phyloP scores from a whole-genome alignment of 208 protist genomes.

The Trypanosoma theileri region DNA sequence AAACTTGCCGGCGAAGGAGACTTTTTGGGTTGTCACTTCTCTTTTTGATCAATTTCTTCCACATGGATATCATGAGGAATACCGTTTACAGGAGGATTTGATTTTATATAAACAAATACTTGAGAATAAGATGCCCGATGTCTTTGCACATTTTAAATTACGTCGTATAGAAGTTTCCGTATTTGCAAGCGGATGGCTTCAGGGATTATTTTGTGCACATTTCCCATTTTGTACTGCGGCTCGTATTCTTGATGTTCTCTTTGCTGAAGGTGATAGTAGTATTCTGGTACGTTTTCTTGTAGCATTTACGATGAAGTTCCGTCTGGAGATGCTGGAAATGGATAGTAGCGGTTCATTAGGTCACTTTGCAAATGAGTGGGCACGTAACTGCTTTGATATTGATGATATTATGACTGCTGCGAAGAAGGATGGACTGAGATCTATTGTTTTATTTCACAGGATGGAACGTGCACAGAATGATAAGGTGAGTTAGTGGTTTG shows the following conservation, averaged over 20 bases:
- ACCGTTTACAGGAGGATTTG: constrained; percentile 21
- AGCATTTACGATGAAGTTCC: constrained; percentile 20
- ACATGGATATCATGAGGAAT: constrained; percentile 21
- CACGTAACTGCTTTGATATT: constrained; percentile 25
- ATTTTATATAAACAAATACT: constrained; percentile 19
- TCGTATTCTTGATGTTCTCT: constrained; percentile 25
- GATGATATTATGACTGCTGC: constrained; percentile 10
- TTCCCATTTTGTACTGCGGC: constrained; percentile 28
- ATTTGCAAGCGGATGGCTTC: constrained; percentile 31
- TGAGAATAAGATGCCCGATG: background rate
- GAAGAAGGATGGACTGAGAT: constrained; percentile 18
- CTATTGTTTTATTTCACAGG: constrained; percentile 11
- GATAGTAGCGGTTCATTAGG: constrained; percentile 30
- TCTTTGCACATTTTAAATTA: constrained; percentile 15
- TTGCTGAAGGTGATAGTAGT: constrained; percentile 30
- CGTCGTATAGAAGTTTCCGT: constrained; percentile 24
- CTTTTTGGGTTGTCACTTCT: constrained; percentile 22
- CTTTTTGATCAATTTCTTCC: constrained; percentile 23
- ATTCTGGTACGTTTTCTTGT: constrained; percentile 24
- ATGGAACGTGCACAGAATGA: background rate
- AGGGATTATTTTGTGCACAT: constrained; percentile 29
- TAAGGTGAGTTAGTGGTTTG: background rate
- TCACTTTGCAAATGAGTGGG: constrained; percentile 30
- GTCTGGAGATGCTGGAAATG: constrained; percentile 6
- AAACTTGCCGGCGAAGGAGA: constrained; percentile 14